These are phyloP conservation scores for Diplodia mutila DNA, from an alignment of 2,329 filamentous ascomycete genomes.

Conservation along the genomic window DNA sequence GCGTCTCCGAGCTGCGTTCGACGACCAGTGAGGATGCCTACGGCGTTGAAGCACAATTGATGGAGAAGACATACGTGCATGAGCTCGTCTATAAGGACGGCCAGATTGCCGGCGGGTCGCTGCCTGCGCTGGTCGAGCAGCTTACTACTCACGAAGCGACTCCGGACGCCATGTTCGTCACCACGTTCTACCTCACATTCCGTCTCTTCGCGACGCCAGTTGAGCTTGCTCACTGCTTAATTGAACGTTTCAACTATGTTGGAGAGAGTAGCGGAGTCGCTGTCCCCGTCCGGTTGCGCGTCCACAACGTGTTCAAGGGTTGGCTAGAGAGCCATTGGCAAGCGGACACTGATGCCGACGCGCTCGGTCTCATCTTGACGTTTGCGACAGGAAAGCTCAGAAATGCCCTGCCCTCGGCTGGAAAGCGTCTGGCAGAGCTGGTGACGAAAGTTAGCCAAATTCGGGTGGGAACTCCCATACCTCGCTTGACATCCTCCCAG, in stretches of 20 bases:
- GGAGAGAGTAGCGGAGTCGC: slow-evolving; percentile 75
- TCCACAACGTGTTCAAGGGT: slow-evolving; percentile 96
- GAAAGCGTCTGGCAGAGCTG: slow-evolving; percentile 78
- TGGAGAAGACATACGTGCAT: slow-evolving; percentile 90
- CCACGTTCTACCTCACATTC: slow-evolving; percentile 95
- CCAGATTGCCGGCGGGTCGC: slow-evolving; percentile 87
- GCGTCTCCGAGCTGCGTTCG: slow-evolving; percentile 65
- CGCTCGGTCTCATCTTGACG: slow-evolving; percentile 73
- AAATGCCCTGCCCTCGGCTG: slow-evolving; percentile 72
- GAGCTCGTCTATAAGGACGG: slow-evolving; percentile 93
- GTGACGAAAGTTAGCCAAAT: slow-evolving; percentile 75
- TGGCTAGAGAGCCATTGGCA: slow-evolving; percentile 98
- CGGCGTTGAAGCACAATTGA: slow-evolving; percentile 78
- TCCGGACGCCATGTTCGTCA: slow-evolving; percentile 88
- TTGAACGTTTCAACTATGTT: slow-evolving; percentile 91
- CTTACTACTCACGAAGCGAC: slow-evolving; percentile 92
- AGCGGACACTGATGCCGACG: slow-evolving; percentile 75
- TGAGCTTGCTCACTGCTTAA: slow-evolving; percentile 78
- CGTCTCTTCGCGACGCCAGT: slow-evolving; percentile 83
- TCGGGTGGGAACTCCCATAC: slow-evolving; percentile 72
- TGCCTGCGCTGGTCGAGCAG: slow-evolving; percentile 89
- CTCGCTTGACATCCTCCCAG: slow-evolving; percentile 80
- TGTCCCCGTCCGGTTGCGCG: slow-evolving; percentile 79
- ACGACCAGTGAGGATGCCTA: slow-evolving; percentile 73
- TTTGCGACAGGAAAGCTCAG: slow-evolving; percentile 79